Evolutionary conservation across 805 yeast genomes (phyloP).

Genomic region (Blastobotrys peoriensis): DNA sequence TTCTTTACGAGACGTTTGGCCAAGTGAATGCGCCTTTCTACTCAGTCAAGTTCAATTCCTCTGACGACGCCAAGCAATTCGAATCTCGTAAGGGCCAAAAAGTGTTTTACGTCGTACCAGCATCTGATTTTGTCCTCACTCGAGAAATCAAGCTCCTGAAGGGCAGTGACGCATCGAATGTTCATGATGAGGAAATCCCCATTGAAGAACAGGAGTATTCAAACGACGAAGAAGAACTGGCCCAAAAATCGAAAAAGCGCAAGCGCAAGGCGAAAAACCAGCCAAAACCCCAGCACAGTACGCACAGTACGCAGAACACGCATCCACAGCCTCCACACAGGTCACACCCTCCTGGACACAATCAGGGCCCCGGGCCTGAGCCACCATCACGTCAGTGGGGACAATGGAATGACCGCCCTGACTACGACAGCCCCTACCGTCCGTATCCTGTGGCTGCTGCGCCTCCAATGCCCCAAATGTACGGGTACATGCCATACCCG

Average conservation of each 20-base stretch:
- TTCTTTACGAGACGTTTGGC: constrained; percentile 84
- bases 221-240: constrained; percentile 86
- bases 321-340: constrained; percentile 17
- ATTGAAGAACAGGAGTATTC: constrained; percentile 92
- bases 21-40: constrained; percentile 76
- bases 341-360: no score
- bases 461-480: no score
- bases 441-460: no score
- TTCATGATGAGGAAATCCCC: constrained; percentile 90
- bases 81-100: constrained; percentile 45
- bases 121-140: constrained; percentile 73
- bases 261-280: constrained; percentile 44
- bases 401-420: no score
- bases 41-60: constrained; percentile 58
- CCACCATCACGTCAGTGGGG: no score
- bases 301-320: constrained; percentile 16
- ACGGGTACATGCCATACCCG: no score
- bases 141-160: constrained; percentile 60
- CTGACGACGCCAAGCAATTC: constrained; percentile 44
- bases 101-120: constrained; percentile 74
- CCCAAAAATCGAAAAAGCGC: constrained; percentile 58
- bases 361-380: no score
- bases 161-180: constrained; percentile 93
- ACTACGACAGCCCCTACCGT: constrained; percentile 7
- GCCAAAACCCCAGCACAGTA: constrained; percentile 10